Evolutionary conservation across 257 asterid genomes (phyloP).

Genomic region (Capsicum chinense): DNA sequence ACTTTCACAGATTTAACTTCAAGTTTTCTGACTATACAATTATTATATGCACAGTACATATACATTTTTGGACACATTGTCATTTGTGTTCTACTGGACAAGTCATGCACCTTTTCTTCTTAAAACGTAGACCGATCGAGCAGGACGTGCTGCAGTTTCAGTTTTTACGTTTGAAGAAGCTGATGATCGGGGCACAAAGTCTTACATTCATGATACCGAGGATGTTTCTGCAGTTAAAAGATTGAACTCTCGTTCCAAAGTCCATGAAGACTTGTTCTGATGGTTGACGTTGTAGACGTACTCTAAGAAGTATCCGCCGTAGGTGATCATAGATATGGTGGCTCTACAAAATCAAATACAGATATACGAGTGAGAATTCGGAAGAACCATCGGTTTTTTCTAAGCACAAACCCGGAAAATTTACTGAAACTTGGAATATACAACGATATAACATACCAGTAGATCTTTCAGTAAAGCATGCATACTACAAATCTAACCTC

Average conservation of each 20-base stretch:
- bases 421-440: neutral
- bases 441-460: neutral
- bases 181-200: neutral
- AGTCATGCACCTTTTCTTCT: neutral
- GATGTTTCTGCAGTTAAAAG: conserved; percentile 47
- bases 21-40: conserved; percentile 1
- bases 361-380: neutral
- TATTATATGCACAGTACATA: neutral
- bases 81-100: conserved; percentile 19
- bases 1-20: neutral
- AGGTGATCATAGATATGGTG: conserved; percentile 65
- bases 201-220: neutral
- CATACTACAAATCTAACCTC: neutral
- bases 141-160: conserved; percentile 8
- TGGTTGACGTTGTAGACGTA: conserved; percentile 63
- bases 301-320: conserved; percentile 71
- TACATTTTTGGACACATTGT: neutral
- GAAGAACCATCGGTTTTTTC: neutral
- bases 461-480: conserved; percentile 1
- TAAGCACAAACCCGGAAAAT: neutral
- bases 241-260: conserved; percentile 73
- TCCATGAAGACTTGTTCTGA: conserved; percentile 78
- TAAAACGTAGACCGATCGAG: neutral
- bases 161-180: neutral
- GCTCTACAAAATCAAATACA: conserved; percentile 58